These are phyloP conservation scores for Silene coronaria DNA, from an alignment of 179 eudicot genomes.

Conservation along the genomic window DNA sequence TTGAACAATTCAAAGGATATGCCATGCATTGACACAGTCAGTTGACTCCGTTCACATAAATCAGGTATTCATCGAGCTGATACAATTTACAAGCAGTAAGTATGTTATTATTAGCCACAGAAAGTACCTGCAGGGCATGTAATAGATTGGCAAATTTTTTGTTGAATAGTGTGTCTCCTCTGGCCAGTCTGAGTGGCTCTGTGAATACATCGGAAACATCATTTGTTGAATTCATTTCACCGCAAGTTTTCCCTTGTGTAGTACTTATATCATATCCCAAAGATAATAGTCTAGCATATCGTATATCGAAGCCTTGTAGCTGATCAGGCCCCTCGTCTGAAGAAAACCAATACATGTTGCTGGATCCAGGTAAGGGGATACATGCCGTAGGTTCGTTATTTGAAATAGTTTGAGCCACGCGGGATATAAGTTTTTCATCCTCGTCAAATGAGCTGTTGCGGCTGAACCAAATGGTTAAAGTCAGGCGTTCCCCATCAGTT, in stretches of 20 bases:
- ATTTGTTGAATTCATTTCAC: conserved; percentile 23
- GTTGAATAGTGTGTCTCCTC: conserved; percentile 42
- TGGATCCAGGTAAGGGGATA: conserved; percentile 63
- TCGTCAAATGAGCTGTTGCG: conserved; percentile 72
- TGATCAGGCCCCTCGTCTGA: conserved; percentile 42
- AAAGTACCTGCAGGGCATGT: conserved; percentile 81
- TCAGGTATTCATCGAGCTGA: not conserved
- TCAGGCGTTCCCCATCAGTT: conserved; percentile 71
- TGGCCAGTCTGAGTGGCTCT: conserved; percentile 42
- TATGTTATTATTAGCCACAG: conserved; percentile 16
- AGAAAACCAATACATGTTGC: conserved; percentile 87
- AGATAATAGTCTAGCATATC: conserved; percentile 58
- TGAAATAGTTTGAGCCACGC: conserved; percentile 32
- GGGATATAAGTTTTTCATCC: conserved; percentile 67
- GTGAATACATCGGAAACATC: conserved; percentile 37
- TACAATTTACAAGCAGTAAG: too few relatives aligned
- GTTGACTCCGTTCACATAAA: not conserved
- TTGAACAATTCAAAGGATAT: not conserved
- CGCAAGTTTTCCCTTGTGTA: conserved; percentile 18
- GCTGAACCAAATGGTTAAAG: conserved; percentile 83
- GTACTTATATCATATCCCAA: conserved; percentile 54
- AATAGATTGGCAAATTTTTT: conserved; percentile 56
- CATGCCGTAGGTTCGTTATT: conserved; percentile 23
- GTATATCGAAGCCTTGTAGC: conserved; percentile 61
- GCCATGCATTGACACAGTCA: not conserved